Evolutionary conservation across 1,284 basidiomycete species (phyloP).

Genomic region (Apiotrichum porosum): DNA sequence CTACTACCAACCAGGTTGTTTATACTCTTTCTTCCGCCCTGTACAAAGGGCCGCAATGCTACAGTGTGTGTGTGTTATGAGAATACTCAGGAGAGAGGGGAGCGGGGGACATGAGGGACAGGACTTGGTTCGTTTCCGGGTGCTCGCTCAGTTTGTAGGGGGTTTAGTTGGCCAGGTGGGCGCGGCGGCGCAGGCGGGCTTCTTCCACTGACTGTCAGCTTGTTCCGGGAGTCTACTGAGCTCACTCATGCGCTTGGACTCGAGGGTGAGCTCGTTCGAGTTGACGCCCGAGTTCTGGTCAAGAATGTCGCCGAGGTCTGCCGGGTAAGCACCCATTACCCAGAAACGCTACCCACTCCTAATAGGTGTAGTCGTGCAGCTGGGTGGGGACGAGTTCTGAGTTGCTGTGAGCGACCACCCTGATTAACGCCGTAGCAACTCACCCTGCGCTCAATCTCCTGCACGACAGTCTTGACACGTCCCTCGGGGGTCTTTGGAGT

Average conservation of each 20-base stretch:
- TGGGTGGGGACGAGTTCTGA: constrained; percentile 4
- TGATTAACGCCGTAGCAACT: too few relatives aligned
- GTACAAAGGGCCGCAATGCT: too few relatives aligned
- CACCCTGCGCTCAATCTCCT: constrained; percentile 7
- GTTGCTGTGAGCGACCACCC: not conserved
- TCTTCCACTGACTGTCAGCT: constrained; percentile 17
- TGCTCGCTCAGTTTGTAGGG: too few relatives aligned
- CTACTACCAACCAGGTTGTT: too few relatives aligned
- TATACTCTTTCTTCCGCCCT: too few relatives aligned
- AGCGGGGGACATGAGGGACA: too few relatives aligned
- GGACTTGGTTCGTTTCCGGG: too few relatives aligned
- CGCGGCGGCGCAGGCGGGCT: constrained; percentile 14
- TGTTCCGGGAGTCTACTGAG: too few relatives aligned
- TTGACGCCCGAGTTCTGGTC: not conserved
- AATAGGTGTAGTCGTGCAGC: too few relatives aligned
- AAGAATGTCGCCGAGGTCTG: constrained; percentile 11
- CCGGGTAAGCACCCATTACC: not conserved
- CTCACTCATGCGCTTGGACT: constrained; percentile 18
- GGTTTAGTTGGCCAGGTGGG: too few relatives aligned
- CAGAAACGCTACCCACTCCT: not conserved
- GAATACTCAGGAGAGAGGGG: too few relatives aligned
- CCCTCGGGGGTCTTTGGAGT: constrained; percentile 1
- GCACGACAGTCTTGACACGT: constrained; percentile 12
- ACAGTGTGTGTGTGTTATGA: too few relatives aligned
- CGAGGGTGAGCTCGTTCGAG: constrained; percentile 16